Evolutionary conservation across 352 stramenopile species (phyloP), one percentile per base, ranked within the genome.

Genomic region (Albugo candida): DNA sequence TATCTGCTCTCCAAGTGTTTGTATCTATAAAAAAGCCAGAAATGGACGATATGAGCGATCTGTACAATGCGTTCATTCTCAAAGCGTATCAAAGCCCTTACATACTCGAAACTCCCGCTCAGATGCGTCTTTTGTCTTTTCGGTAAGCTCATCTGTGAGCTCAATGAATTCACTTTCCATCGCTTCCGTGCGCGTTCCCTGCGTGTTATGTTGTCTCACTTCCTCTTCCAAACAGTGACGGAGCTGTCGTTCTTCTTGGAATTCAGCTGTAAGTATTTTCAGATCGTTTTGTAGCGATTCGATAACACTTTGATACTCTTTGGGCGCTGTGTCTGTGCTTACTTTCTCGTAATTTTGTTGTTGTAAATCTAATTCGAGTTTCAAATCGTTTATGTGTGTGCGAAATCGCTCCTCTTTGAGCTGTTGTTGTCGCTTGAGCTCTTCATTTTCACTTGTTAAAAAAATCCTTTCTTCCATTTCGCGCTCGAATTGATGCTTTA

Each of bases 401-500:
- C 77, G 74, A 51, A 87, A 77, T 14, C 77, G 71, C 55, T 91
- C 77, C 13, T 54, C 64, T 16, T 67, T 76, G 45, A 91, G 58
- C 40, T 87, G 74, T 51, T 91, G 74, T 52, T 85, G 72, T 4
- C 58, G 70, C 51, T 84, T 62, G 20, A 87, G 70, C 60, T 91
- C 77, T 42, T 85, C 77, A 38, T 87, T 72, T 48, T 91, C 77
- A 49, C 64, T 85, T 40, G 81, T 45, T 17, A 91, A 41, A 49
- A 91, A 91, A 17, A 91, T 73, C 53, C 84, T 85, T 43, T 91
- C 74, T 53, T 91, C 77, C 47, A 84, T 82, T 58, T 85, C 77
- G 8, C 74, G 70, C 60, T 91, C 77, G 59, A 91, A 74, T 41
- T 83, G 78, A 64, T 91, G 74, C 12, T 61, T 59, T 44, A 91